Evolutionary conservation across 140 eudicot genomes (phyloP).

Genomic region (Erigeron philadelphicus): DNA sequence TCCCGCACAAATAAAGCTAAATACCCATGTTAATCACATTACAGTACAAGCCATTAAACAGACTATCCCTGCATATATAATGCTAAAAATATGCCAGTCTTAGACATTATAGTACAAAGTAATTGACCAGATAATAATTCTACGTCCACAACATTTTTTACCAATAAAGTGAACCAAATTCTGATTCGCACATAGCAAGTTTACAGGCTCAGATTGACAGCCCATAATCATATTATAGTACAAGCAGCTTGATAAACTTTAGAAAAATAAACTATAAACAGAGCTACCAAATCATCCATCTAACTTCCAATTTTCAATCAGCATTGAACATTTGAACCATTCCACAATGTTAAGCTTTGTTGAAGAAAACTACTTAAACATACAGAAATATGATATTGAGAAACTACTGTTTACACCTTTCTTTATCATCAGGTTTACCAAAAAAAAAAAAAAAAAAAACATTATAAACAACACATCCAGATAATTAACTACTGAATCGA

Average conservation of each 20-base stretch:
- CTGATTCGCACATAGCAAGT: background rate
- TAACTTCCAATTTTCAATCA: too few relatives aligned
- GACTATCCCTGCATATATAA: background rate
- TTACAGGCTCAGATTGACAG: constrained; percentile 7
- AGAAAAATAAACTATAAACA: background rate
- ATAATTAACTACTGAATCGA: too few relatives aligned
- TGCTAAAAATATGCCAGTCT: background rate
- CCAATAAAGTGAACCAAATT: background rate
- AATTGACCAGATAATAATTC: background rate
- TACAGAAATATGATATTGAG: too few relatives aligned
- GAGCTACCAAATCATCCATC: background rate
- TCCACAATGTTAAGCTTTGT: too few relatives aligned
- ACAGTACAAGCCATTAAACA: background rate
- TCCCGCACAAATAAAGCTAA: background rate
- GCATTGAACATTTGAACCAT: too few relatives aligned
- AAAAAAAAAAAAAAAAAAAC: too few relatives aligned
- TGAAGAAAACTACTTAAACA: too few relatives aligned
- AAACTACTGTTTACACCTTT: too few relatives aligned
- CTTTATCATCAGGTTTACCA: too few relatives aligned
- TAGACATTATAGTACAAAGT: background rate
- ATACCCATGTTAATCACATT: background rate
- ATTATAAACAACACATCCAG: too few relatives aligned
- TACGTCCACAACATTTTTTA: background rate
- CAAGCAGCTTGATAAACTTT: background rate
- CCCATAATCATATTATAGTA: background rate